These are phyloP conservation scores for Trypanosoma conorhini DNA, from an alignment of 208 protist species.

Conservation along the genomic window DNA sequence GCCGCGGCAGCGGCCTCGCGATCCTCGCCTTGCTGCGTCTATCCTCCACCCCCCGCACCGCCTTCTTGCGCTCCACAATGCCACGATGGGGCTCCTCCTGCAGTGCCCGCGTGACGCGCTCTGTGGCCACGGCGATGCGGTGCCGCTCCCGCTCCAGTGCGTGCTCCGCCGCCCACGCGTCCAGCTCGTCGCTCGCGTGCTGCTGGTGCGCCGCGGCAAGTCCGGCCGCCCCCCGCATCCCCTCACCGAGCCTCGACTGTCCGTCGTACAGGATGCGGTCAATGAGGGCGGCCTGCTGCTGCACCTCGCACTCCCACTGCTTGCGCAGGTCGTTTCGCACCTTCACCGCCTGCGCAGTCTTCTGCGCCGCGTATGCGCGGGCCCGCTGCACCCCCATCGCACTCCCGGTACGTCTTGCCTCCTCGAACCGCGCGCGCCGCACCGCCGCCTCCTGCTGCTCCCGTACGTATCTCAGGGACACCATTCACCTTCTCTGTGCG, in stretches of 20 bases:
- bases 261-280: constrained; percentile 32
- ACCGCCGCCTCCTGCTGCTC: constrained; percentile 50
- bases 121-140: constrained; percentile 46
- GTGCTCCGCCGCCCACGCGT: constrained; percentile 62
- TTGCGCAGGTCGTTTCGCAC: constrained; percentile 35
- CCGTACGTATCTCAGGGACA: constrained; percentile 49
- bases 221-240: constrained; percentile 34
- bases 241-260: constrained; percentile 29
- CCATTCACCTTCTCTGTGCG: constrained; percentile 37
- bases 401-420: constrained; percentile 45
- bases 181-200: constrained; percentile 33
- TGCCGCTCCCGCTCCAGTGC: constrained; percentile 45
- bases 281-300: constrained; percentile 30
- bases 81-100: constrained; percentile 3
- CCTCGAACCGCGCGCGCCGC: constrained; percentile 52
- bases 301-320: constrained; percentile 40
- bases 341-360: constrained; percentile 32
- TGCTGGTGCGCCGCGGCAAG: constrained; percentile 5
- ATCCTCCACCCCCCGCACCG: constrained; percentile 28
- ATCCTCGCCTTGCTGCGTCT: constrained; percentile 8
- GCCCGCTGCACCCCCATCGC: constrained; percentile 45
- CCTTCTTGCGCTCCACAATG: constrained; percentile 31
- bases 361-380: constrained; percentile 48
- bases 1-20: background rate
- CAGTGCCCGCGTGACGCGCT: constrained; percentile 28